Conservation (phyloP, 179 eudicot genomes). For the Pouteria campechiana region DNA sequence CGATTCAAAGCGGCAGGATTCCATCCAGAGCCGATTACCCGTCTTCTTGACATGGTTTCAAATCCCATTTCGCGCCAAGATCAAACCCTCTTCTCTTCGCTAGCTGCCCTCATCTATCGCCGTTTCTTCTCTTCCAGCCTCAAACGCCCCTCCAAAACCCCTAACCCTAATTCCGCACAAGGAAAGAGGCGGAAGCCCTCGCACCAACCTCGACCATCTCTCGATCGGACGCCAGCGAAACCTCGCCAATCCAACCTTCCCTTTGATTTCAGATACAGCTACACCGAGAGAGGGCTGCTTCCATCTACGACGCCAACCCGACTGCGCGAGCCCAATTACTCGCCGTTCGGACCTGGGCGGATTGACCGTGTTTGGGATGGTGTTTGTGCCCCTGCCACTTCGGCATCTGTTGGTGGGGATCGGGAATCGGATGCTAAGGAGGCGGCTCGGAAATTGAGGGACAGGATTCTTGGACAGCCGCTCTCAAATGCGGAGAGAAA, state of each 20-base stretch:
- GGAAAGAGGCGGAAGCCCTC: constrained; percentile 36
- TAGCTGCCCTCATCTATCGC: neutral
- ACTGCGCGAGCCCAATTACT: constrained; percentile 76
- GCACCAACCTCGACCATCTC: constrained; percentile 66
- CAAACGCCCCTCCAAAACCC: constrained; percentile 30
- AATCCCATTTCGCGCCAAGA: constrained; percentile 30
- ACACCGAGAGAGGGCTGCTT: constrained; percentile 64
- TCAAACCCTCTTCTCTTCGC: neutral
- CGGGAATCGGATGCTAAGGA: constrained; percentile 34
- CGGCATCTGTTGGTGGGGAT: constrained; percentile 28
- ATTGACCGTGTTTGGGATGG: constrained; percentile 71
- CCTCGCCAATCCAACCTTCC: constrained; percentile 40
- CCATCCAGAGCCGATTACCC: too few relatives aligned
- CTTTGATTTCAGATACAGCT: constrained; percentile 74
- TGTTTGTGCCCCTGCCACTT: constrained; percentile 62
- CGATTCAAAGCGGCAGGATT: too few relatives aligned
- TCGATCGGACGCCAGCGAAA: constrained; percentile 26
- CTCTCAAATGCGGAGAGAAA: constrained; percentile 63
- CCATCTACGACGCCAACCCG: constrained; percentile 53
- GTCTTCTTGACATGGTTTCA: too few relatives aligned
- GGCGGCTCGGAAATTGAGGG: constrained; percentile 39
- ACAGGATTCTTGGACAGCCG: constrained; percentile 31
- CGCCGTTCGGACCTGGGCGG: constrained; percentile 80
- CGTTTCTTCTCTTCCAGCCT: too few relatives aligned
- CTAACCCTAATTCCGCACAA: constrained; percentile 9